phyloP scores from a whole-genome alignment of 2,329 filamentous ascomycete species.

The Pseudocercospora eumusae region DNA sequence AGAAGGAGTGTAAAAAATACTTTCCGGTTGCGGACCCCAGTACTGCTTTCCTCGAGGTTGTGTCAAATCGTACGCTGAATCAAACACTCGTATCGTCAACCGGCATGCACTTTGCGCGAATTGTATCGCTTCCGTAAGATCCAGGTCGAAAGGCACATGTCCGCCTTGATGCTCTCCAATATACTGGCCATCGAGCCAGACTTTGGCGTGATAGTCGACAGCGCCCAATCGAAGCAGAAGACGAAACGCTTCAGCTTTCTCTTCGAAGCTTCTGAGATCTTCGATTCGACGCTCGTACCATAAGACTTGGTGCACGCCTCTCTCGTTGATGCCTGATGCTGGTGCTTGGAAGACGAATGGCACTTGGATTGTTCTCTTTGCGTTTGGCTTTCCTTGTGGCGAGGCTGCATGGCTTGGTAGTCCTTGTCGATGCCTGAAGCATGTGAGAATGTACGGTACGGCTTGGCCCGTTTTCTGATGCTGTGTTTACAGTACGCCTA shows the following conservation, averaged over 20 bases:
- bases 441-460: too few relatives aligned
- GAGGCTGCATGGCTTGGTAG: conserved; percentile 48
- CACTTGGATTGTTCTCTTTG: conserved; percentile 59
- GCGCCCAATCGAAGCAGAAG: conserved; percentile 61
- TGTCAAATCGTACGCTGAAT: conserved; percentile 64
- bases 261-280: conserved; percentile 31
- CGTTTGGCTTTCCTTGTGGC: conserved; percentile 39
- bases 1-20: conserved; percentile 72
- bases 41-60: conserved; percentile 70
- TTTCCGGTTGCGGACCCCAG: conserved; percentile 59
- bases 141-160: conserved; percentile 60
- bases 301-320: conserved; percentile 64
- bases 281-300: conserved; percentile 60
- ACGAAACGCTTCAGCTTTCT: conserved; percentile 42
- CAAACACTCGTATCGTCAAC: conserved; percentile 61
- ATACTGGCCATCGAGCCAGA: conserved; percentile 58
- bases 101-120: conserved; percentile 33
- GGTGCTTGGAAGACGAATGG: conserved; percentile 67
- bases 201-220: conserved; percentile 61
- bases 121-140: conserved; percentile 52
- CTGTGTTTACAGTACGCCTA: not conserved
- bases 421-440: conserved; percentile 45
- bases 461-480: too few relatives aligned
- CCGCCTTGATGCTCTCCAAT: conserved; percentile 60
- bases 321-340: conserved; percentile 63